Conservation (phyloP, 805 yeast genomes). For the Starmerella roubikii region DNA sequence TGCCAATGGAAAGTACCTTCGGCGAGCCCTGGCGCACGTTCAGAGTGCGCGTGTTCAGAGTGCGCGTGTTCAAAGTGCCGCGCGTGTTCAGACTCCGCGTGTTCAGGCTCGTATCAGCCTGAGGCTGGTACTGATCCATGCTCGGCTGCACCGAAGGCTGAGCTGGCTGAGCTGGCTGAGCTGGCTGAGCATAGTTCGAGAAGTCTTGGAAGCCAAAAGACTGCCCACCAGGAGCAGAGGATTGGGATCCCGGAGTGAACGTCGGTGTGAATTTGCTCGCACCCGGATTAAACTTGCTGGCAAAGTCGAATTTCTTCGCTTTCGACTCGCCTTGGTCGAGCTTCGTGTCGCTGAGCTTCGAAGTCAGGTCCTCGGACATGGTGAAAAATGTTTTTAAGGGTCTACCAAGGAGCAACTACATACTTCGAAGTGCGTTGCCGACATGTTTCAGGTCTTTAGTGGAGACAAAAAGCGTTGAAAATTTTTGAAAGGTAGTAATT, state of each 20-base stretch:
- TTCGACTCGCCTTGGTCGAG: conserved; percentile 17
- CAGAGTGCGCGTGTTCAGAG: background rate
- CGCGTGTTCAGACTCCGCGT: conserved; percentile 11
- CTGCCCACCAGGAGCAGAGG: background rate
- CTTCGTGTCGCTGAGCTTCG: conserved; percentile 22
- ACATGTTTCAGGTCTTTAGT: too few relatives aligned
- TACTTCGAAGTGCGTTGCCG: too few relatives aligned
- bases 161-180: conserved; percentile 3
- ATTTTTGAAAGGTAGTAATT: too few relatives aligned
- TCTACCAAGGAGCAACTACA: too few relatives aligned
- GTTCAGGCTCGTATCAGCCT: conserved; percentile 18
- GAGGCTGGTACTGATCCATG: conserved; percentile 21
- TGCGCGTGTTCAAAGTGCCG: background rate
- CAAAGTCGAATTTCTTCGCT: conserved; percentile 21
- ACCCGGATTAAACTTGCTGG: conserved; percentile 14
- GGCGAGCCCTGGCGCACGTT: conserved; percentile 7
- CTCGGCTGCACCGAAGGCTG: conserved; percentile 10
- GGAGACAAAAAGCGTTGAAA: too few relatives aligned
- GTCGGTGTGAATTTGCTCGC: conserved; percentile 2
- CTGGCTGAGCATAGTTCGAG: conserved; percentile 20
- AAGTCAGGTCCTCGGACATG: conserved; percentile 21
- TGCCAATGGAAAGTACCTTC: conserved; percentile 19
- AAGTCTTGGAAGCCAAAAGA: conserved; percentile 20
- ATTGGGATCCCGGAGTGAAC: background rate
- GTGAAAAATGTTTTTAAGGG: background rate